Evolutionary conservation across 225 moss, liverwort and hornwort species (phyloP).

Genomic region (Physcomitrellopsis africana): DNA sequence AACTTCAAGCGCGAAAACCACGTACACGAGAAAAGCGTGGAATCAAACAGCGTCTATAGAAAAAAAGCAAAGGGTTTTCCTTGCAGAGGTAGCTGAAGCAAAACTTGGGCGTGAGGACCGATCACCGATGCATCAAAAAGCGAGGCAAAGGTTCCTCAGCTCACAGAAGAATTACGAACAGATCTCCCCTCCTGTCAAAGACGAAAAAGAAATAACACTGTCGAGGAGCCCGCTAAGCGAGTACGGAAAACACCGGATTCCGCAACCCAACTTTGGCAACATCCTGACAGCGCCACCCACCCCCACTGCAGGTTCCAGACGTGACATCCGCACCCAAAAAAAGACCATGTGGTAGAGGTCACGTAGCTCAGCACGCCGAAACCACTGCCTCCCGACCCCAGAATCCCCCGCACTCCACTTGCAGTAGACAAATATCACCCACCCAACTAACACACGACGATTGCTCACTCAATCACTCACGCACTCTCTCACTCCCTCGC

Average conservation of each 20-base stretch:
- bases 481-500: too few relatives aligned
- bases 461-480: too few relatives aligned
- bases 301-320: too few relatives aligned
- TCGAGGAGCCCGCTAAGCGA: background rate
- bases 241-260: constrained; percentile 8
- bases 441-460: too few relatives aligned
- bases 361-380: too few relatives aligned
- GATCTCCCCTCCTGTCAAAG: constrained; percentile 27
- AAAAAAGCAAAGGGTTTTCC: background rate
- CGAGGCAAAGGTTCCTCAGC: background rate
- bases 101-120: background rate
- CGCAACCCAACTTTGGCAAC: constrained; percentile 24
- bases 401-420: too few relatives aligned
- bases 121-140: background rate
- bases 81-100: background rate
- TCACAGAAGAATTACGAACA: constrained; percentile 18
- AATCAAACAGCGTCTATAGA: background rate
- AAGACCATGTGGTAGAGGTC: too few relatives aligned
- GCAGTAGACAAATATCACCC: too few relatives aligned
- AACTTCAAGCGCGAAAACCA: background rate
- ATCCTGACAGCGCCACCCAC: constrained; percentile 20
- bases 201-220: background rate
- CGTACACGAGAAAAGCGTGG: background rate
- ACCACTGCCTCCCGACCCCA: too few relatives aligned
- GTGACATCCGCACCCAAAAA: background rate